Base-by-base conservation (phyloP, 352 stramenopile genomes). In the Phytophthora citrophthora region DNA sequence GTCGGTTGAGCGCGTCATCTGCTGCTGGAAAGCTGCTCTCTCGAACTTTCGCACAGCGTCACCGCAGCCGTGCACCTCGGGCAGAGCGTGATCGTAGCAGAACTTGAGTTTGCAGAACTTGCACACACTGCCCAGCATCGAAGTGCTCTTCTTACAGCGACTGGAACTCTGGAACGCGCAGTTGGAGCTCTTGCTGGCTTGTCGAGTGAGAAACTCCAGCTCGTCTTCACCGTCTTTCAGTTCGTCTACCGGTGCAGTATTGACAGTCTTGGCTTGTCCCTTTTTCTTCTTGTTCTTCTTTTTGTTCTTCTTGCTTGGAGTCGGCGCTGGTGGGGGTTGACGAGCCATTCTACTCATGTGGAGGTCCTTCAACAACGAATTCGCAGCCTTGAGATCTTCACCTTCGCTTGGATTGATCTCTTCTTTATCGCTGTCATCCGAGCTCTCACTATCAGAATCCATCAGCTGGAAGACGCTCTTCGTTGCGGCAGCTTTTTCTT, bases 31-130 rank as follows among this genome's bases (percentile, higher is more conserved):
- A 29, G 76, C 72, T 3, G 73, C 56, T 10, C 78, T 80, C 38
- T 87, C 82, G 34, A 88, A 86, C 27, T 76, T 60, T 5, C 86
- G 78, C 20, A 90, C 82, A 7, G 82, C 86, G 36, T 86, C 67
- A 7, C 81, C 82, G 48, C 89, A 96, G 39, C 89, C 89, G 60
- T 96, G 89, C 0, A 88, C 69, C 55, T 96, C 87, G 1, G 87
- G 79, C 39, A 84, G 62, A 2, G 74, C 79, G 61, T 96, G 89
- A 45, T 82, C 68, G 51, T 86, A 93, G 72, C 88, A 96, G 49
- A 93, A 95, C 61, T 91, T 91, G 51, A 94, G 76, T 23, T 93
- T 92, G 79, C 88, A 96, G 52, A 88, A 93, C 40, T 77, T 78
- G 58, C 87, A 96, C 29, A 93, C 68, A n/a, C 68, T 83, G 15